phyloP scores from a whole-genome alignment of 108 stramenopile genomes.

The Nitzschia palea region DNA sequence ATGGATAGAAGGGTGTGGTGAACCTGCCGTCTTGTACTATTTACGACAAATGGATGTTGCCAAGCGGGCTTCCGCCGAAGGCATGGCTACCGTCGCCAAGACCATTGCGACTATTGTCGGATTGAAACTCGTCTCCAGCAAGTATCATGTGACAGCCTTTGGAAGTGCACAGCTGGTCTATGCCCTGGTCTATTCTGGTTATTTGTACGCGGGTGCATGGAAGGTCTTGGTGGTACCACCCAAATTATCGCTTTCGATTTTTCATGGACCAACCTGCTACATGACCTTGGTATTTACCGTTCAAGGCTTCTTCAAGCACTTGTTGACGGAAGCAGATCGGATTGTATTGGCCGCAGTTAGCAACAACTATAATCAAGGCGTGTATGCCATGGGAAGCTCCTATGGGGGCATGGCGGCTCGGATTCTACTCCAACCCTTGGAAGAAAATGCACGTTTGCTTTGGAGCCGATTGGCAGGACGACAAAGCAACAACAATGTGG shows the following conservation, averaged over 20 bases:
- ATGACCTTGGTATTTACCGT: conserved; percentile 62
- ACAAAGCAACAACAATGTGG: neutral
- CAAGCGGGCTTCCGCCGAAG: conserved; percentile 71
- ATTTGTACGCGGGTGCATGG: conserved; percentile 50
- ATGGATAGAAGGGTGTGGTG: conserved; percentile 69
- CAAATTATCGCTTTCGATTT: conserved; percentile 5
- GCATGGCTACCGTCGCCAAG: conserved; percentile 60
- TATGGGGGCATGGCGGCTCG: conserved; percentile 81
- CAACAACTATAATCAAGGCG: conserved; percentile 79
- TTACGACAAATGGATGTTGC: conserved; percentile 66
- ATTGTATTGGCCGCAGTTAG: conserved; percentile 60
- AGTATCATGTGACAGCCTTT: conserved; percentile 67
- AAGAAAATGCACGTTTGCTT: conserved; percentile 86
- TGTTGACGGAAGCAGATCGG: conserved; percentile 84
- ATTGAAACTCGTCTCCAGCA: conserved; percentile 22
- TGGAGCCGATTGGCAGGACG: conserved; percentile 57
- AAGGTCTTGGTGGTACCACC: neutral
- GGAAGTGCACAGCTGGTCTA: conserved; percentile 80
- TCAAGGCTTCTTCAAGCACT: conserved; percentile 85
- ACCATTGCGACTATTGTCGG: conserved; percentile 50
- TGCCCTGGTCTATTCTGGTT: conserved; percentile 45
- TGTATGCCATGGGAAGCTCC: conserved; percentile 81
- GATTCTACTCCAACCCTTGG: conserved; percentile 84
- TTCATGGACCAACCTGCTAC: conserved; percentile 50
- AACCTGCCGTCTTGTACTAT: conserved; percentile 68